A percentile compares a stretch with the other conserved stretches of the same genome.
Conservation (phyloP, 805 yeast species). For the Zygosaccharomyces lentus region DNA sequence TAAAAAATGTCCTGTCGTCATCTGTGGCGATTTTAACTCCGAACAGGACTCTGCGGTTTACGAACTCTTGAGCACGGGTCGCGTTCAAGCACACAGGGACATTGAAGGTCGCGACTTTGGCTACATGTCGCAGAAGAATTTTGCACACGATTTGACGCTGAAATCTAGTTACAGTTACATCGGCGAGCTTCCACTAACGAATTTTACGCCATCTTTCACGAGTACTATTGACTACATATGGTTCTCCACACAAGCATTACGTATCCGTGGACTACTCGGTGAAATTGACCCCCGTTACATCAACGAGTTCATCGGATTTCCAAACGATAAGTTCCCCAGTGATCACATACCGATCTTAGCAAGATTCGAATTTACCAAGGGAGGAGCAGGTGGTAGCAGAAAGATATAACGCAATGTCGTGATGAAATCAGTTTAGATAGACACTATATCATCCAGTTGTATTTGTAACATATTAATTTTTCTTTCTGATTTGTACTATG, state of each 20-base stretch:
- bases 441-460: conserved; percentile 6
- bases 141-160: conserved; percentile 72
- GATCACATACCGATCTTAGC: conserved; percentile 89
- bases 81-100: conserved; percentile 74
- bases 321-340: conserved; percentile 88
- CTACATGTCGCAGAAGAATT: conserved; percentile 82
- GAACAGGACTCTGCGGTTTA: conserved; percentile 84
- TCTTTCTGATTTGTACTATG: neutral
- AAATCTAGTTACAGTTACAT: conserved; percentile 80
- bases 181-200: conserved; percentile 91
- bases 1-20: conserved; percentile 66
- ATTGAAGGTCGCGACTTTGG: conserved; percentile 88
- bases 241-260: conserved; percentile 78
- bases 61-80: conserved; percentile 78
- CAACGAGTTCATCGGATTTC: conserved; percentile 79
- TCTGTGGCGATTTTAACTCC: conserved; percentile 96
- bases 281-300: conserved; percentile 76
- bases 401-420: conserved; percentile 21
- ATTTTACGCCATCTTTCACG: conserved; percentile 88
- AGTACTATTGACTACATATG: conserved; percentile 94
- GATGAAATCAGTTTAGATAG: conserved; percentile 5
- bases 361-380: conserved; percentile 65
- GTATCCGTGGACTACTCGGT: conserved; percentile 83
- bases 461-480: conserved; percentile 6
- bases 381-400: conserved; percentile 29